Conservation (phyloP, 192 early-diverging fungal species). For the Umbelopsis ramanniana region DNA sequence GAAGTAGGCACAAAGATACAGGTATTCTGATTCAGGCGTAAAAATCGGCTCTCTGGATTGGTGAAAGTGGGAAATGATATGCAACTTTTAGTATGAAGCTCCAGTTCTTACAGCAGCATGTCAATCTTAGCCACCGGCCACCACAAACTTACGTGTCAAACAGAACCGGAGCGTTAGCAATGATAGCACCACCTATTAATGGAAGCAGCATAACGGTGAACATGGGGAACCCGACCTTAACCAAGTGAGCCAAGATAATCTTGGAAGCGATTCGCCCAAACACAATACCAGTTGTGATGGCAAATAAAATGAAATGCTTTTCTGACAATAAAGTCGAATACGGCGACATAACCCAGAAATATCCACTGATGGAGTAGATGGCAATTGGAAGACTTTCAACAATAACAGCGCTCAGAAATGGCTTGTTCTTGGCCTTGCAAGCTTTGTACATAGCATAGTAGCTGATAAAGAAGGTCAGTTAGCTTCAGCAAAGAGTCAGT, state of each 20-base stretch:
- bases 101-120: neutral
- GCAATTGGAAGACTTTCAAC: conserved; percentile 68
- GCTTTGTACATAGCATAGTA: conserved; percentile 44
- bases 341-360: conserved; percentile 72
- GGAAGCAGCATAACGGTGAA: conserved; percentile 82
- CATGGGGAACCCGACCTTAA: conserved; percentile 79
- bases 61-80: neutral
- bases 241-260: conserved; percentile 90
- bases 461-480: conserved; percentile 14
- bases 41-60: conserved; percentile 66
- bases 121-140: no score
- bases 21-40: conserved; percentile 65
- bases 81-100: no score
- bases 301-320: conserved; percentile 76
- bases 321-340: conserved; percentile 68
- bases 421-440: conserved; percentile 59
- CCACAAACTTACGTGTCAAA: conserved; percentile 50
- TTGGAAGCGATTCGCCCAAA: conserved; percentile 89
- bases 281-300: conserved; percentile 75
- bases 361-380: conserved; percentile 63
- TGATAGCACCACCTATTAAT: conserved; percentile 69
- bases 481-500: no score
- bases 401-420: conserved; percentile 59
- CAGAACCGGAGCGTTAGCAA: conserved; percentile 64
- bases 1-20: conserved; percentile 73